These are phyloP conservation scores for Salvia sclarea DNA, from an alignment of 305 asterid genomes.

Conservation along the genomic window DNA sequence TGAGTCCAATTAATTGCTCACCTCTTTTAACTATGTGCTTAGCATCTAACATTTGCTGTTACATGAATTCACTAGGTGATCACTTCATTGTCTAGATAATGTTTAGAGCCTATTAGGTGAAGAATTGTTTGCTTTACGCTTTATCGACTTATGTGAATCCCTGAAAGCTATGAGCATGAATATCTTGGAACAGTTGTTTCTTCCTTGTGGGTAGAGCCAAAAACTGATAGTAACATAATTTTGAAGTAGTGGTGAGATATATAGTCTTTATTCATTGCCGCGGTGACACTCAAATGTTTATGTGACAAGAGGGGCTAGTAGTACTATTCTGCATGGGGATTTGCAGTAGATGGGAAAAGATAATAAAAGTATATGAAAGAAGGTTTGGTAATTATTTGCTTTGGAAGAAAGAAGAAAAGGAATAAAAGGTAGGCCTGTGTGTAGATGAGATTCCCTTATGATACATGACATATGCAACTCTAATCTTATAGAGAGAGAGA, in stretches of 20 bases:
- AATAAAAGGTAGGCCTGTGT: conserved; percentile 56
- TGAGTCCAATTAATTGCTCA: conserved; percentile 2
- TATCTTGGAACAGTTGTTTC: conserved; percentile 37
- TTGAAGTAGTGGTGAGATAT: conserved; percentile 30
- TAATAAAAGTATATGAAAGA: conserved; percentile 52
- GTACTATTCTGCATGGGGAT: conserved; percentile 58
- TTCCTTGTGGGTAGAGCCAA: conserved; percentile 39
- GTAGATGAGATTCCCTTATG: conserved; percentile 66
- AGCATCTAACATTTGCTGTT: background rate
- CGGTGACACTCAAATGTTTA: conserved; percentile 43
- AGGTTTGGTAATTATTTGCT: conserved; percentile 51
- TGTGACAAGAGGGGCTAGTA: conserved; percentile 37
- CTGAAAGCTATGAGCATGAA: conserved; percentile 33
- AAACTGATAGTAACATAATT: conserved; percentile 33
- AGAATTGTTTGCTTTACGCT: conserved; percentile 33
- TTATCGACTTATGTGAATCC: conserved; percentile 22
- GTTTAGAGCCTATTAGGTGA: conserved; percentile 22
- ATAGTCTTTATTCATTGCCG: conserved; percentile 48
- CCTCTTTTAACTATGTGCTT: conserved; percentile 4
- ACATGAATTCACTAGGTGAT: background rate
- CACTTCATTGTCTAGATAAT: conserved; percentile 8
- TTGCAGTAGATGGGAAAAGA: conserved; percentile 50
- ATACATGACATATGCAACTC: conserved; percentile 48
- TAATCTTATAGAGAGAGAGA: conserved; percentile 30
- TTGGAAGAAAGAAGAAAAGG: conserved; percentile 58